These are phyloP conservation scores for Suillus subluteus DNA, from an alignment of 768 basidiomycete genomes.

Conservation along the genomic window DNA sequence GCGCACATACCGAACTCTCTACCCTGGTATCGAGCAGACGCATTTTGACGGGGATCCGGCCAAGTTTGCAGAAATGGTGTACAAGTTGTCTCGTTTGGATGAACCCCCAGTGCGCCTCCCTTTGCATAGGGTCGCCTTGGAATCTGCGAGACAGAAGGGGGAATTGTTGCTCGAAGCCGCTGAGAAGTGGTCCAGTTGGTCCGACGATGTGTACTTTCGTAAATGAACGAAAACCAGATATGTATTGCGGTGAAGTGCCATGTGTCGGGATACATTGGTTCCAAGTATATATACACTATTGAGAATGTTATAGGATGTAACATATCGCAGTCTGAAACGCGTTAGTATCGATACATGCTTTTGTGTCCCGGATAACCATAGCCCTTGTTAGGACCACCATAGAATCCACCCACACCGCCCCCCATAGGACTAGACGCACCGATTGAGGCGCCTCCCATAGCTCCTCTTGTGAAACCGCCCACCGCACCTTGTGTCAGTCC, in stretches of 20 bases:
- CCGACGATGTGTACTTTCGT: conserved; percentile 25
- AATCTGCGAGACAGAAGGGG: conserved; percentile 26
- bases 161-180: conserved; percentile 23
- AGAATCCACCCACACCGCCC: background rate
- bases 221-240: conserved; percentile 10
- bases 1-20: conserved; percentile 26
- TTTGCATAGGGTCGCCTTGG: conserved; percentile 26
- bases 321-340: background rate
- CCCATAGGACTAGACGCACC: background rate
- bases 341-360: conserved; percentile 10
- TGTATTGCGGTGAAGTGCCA: background rate
- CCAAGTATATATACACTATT: background rate
- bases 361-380: conserved; percentile 9
- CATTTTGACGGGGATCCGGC: conserved; percentile 27
- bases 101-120: conserved; percentile 24
- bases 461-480: conserved; percentile 5
- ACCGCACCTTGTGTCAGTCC: conserved; percentile 6
- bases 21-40: conserved; percentile 21
- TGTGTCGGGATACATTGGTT: background rate
- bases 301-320: background rate
- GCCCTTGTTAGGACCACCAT: background rate
- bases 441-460: background rate
- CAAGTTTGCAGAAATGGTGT: conserved; percentile 27
- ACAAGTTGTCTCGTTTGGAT: conserved; percentile 21
- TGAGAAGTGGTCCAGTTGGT: conserved; percentile 26